Evolutionary conservation across 345 rosid species (phyloP), one percentile per base, ranked within the genome.

Genomic region (Populus euphratica): DNA sequence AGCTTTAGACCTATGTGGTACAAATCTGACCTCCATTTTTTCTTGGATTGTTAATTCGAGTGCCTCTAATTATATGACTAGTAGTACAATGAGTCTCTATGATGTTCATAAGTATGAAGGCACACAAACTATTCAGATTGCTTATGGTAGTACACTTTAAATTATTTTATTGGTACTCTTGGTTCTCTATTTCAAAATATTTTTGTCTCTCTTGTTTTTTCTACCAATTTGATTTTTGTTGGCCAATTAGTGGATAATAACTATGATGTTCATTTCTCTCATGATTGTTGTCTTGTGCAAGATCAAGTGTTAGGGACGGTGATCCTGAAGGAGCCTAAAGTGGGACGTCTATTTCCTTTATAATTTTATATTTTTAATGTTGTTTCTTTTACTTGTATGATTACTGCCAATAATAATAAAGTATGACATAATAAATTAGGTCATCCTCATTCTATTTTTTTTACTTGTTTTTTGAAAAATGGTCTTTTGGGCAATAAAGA

Each of bases 61-160:
- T 14, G 70, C 70, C 2, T 35, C 13, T 12, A 68, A 68, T 68
- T 49, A 38, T 25, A 68, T 68, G 49, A 68, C 1, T 1, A 1
- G 5, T 35, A 35, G 1, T 4, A 5, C 71, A 0, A 6, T 0
- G 20, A 6, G 8, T 2, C 71, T 68, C 0, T 0, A 65, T 25
- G 31, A 65, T 65, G 41, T 65, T 31, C 41, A 3, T 4, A 1
- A 8, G 6, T 68, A 68, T 35, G 6, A 0, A 3, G 44, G 29
- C 21, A 2, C 1, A 0, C 1, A 6, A 1, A 1, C 1, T 5
- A 38, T 68, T 38, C 29, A 68, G 2, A 5, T 38, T 14, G 17
- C 17, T 38, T 0, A 68, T 68, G 71, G 27, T 1, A 6, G 16
- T 68, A 38, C 8, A 35, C 2, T 68, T 13, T 14, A 25, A 38